Base-by-base conservation (phyloP, 768 basidiomycete genomes). In the Piloderma croceum region DNA sequence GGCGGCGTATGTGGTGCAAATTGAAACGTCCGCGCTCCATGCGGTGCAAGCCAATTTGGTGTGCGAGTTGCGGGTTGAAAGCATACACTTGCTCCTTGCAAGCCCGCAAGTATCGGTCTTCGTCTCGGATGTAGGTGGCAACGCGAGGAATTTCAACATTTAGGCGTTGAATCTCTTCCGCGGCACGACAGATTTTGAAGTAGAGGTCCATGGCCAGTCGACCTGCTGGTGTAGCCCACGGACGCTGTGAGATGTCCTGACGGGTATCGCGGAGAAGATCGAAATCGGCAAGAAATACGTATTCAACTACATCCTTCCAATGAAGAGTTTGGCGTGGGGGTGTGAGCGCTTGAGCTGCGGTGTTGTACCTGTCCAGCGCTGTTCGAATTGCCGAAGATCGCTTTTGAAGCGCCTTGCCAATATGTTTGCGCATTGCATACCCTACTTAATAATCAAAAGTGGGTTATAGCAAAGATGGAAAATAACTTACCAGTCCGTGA, bases 211-310 rank as follows among this genome's bases (percentile, higher is more conserved):
- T 59, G 0, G 55, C 50, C 24, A 33, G 34, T 44, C 57, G 31
- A 42, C 73, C 72, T 56, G 71, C 64, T 10, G 68, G 50, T 3
- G 56, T 20, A 0, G 61, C 57, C 66, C 66, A 68, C 3, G 43
- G 45, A 21, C 50, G 38, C 1, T 43, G 13, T 2, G 45, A 53
- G 25, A 69, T 49, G 25, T 67, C 56, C 1, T 54, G 44, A 1
- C 53, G 48, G 0, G 62, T 52, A n/a, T 60, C 53, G 3, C 56
- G 55, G 2, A 69, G 48, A 2, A 67, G 46, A 27, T 53, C 49
- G 37, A 69, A 68, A 11, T 69, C 59, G 1, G 51, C 52, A 1
- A 62, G 45, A 5, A 51, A 47, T 1, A 17, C 38, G 21, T 47
- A 54, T 5, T 58, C 36, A 2, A 46, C 40, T 9, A 60, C 48